phyloP scores from a whole-genome alignment of 2,329 filamentous ascomycete species.

The Fusarium sp. region DNA sequence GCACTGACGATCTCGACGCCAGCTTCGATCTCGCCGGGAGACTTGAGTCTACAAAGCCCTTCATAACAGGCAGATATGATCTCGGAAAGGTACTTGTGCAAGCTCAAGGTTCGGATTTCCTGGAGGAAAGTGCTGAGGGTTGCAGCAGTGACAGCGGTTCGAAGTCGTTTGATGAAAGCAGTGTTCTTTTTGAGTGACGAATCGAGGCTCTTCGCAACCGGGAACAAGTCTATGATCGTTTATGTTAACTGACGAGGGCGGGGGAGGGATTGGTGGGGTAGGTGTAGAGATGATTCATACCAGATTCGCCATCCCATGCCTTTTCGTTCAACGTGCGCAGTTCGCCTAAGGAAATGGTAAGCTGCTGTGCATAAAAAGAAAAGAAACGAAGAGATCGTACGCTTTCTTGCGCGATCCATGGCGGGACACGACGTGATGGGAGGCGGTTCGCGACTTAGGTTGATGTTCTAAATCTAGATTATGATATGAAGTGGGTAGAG shows the following conservation, averaged over 20 bases:
- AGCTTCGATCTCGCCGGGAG: constrained; percentile 89
- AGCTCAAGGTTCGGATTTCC: constrained; percentile 88
- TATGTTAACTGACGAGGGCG: constrained; percentile 32
- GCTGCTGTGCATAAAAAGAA: constrained; percentile 1
- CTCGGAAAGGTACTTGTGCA: constrained; percentile 97
- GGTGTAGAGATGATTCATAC: constrained; percentile 60
- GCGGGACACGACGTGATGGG: constrained; percentile 50
- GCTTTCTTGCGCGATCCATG: constrained; percentile 75
- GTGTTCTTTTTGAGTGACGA: constrained; percentile 98
- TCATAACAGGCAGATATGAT: constrained; percentile 97
- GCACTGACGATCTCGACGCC: constrained; percentile 94
- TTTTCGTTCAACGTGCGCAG: constrained; percentile 87
- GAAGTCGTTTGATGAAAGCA: constrained; percentile 94
- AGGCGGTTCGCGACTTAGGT: constrained; percentile 43
- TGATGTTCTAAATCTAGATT: constrained; percentile 29
- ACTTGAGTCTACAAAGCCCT: constrained; percentile 90
- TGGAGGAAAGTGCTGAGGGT: constrained; percentile 86
- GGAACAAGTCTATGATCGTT: constrained; percentile 73
- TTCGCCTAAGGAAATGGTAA: constrained; percentile 71
- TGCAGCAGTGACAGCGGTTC: constrained; percentile 85
- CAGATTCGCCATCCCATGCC: constrained; percentile 89
- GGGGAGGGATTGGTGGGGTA: constrained; percentile 30
- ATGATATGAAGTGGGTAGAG: constrained; percentile 35
- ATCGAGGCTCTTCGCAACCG: constrained; percentile 83
- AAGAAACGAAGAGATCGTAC: constrained; percentile 53